Evolutionary conservation across 345 rosid species (phyloP), one percentile per base, ranked within the genome.

Genomic region (Capsella bursapastoris): DNA sequence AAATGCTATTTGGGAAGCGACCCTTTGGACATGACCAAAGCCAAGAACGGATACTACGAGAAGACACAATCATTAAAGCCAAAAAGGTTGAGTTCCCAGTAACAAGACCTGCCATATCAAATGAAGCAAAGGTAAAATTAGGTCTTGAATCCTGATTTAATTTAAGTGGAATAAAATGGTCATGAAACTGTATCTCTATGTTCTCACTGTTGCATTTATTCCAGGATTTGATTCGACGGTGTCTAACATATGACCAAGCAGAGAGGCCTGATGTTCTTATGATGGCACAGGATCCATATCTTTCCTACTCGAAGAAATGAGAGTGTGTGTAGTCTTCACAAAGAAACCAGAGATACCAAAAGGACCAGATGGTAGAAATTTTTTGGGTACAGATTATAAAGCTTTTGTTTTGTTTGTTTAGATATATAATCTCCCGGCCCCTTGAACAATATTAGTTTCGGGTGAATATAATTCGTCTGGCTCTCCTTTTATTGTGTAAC

Each of bases 1-100:
- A 96, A 82, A 92, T 92, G 97, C 88, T 92, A 68, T 92, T 89
- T 72, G 96, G 95, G 43, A 87, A 86, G 73, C 92, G 98, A 51
- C 99, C 98, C 72, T 92, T 96, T 80, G 99, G 99, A 60, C 98
- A 96, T 76, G 99, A 96, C 78, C 99, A 92, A 76, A 85, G 86
- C 78, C 98, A 96, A 81, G 99, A 96, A 82, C 83, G 97, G 69
- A 96, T 95, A 75, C 77, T 95, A 56, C 87, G 97, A 0, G 99
- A 95, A 73, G 99, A 92, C 77, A 95, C 99, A 63, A 95, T 95
- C 72, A 92, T 90, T 68, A 92, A 92, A 82, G 99, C 99, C 49
- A 92, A 89, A 64, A 95, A 83, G 77, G 98, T 92, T 50, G 99
- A 95, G 57, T 95, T 95, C 82, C 99, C 99, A 51, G 69, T 61